Conservation (phyloP, 768 basidiomycete genomes). For the Cytidiella melzeri region DNA sequence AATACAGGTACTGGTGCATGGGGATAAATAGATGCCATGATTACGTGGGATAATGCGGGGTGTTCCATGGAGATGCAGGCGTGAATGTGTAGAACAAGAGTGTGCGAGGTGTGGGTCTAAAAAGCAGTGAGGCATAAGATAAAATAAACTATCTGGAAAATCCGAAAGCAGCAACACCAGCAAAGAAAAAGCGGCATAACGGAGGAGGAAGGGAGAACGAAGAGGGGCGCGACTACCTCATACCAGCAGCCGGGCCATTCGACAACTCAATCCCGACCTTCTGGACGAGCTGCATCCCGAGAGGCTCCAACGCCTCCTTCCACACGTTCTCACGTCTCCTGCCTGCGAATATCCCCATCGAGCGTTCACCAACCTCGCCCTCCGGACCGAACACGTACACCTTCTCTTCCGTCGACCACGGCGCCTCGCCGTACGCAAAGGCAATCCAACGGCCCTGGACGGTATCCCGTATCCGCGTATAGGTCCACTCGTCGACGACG, state of each 20-base stretch:
- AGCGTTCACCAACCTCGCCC: conserved; percentile 74
- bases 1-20: too few species aligned
- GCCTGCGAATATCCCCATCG: conserved; percentile 56
- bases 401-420: conserved; percentile 58
- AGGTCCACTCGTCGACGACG: conserved; percentile 62
- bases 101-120: background rate
- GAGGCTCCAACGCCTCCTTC: conserved; percentile 60
- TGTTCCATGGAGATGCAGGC: background rate
- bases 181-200: background rate
- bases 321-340: conserved; percentile 54
- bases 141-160: background rate
- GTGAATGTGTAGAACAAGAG: background rate
- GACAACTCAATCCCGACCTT: conserved; percentile 72
- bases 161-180: background rate
- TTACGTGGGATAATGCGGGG: background rate
- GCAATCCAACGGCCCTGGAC: conserved; percentile 72
- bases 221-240: conserved; percentile 25
- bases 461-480: conserved; percentile 58
- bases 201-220: background rate
- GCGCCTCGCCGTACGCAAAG: conserved; percentile 68
- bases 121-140: too few species aligned
- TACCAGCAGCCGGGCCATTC: conserved; percentile 46
- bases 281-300: conserved; percentile 61
- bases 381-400: conserved; percentile 80
- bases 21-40: background rate